A percentile compares a stretch with the other conserved stretches of the same genome.
Evolutionary conservation across 1,284 basidiomycete genomes (phyloP).

Genomic region (Leccinum pseudoinsigne): DNA sequence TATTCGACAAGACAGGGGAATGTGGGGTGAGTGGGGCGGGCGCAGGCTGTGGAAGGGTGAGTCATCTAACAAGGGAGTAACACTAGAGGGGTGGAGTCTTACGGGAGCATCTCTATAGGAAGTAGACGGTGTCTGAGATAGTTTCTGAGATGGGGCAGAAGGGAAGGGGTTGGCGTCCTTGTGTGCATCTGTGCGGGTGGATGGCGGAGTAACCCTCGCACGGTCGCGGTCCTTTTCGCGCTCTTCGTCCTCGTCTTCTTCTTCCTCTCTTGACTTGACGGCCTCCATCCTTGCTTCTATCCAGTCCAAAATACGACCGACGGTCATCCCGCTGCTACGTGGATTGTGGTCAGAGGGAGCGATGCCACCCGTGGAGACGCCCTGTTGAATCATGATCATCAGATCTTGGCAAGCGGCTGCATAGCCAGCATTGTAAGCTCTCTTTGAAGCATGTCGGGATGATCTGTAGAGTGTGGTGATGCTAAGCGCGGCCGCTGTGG

Average conservation of each 20-base stretch:
- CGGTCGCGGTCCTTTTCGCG: conserved; percentile 47
- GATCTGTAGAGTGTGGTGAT: conserved; percentile 82
- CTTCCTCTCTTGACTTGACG: conserved; percentile 66
- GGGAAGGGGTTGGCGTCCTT: conserved; percentile 25
- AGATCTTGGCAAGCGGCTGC: conserved; percentile 75
- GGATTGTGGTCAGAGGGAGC: conserved; percentile 37
- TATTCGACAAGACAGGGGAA: conserved; percentile 29
- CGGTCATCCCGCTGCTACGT: conserved; percentile 58
- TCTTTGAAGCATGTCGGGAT: conserved; percentile 69
- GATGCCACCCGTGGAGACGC: conserved; percentile 59
- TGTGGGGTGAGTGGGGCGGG: conserved; percentile 25
- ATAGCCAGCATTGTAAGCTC: conserved; percentile 76
- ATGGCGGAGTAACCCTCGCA: conserved; percentile 17
- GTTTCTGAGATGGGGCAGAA: conserved; percentile 24
- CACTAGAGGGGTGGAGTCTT: conserved; percentile 12
- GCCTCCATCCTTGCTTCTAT: conserved; percentile 72
- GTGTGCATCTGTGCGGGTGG: conserved; percentile 17
- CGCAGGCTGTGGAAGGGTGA: conserved; percentile 16
- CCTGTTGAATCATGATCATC: conserved; percentile 76
- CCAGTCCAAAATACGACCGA: conserved; percentile 79
- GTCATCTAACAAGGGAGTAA: neutral
- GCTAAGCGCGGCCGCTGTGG: conserved; percentile 70
- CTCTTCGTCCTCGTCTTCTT: conserved; percentile 78
- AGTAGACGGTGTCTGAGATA: conserved; percentile 14
- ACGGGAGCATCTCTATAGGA: conserved; percentile 24